These are phyloP conservation scores for Serendipita sp. DNA, from an alignment of 768 basidiomycete genomes.

Conservation along the genomic window DNA sequence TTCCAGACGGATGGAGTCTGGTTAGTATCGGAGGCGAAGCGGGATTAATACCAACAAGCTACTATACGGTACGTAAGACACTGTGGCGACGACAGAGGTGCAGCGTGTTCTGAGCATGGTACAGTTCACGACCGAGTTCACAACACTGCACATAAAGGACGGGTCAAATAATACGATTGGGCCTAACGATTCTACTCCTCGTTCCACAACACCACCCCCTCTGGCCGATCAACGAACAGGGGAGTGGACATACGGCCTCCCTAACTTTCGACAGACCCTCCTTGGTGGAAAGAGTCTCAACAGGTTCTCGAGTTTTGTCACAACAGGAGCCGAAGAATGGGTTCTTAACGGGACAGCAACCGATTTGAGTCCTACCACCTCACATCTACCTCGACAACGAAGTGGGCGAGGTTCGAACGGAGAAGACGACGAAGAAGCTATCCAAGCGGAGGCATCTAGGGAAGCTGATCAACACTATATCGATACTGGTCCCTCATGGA, in stretches of 20 bases:
- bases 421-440: conserved; percentile 6
- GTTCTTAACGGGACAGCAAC: conserved; percentile 48
- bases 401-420: conserved; percentile 15
- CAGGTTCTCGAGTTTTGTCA: conserved; percentile 76
- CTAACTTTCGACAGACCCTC: conserved; percentile 27
- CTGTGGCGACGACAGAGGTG: no score
- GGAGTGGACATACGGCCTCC: conserved; percentile 43
- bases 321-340: conserved; percentile 72
- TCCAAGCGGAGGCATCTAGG: conserved; percentile 17
- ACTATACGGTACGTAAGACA: conserved; percentile 48
- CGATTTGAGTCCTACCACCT: conserved; percentile 17
- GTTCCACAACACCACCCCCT: conserved; percentile 20
- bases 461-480: conserved; percentile 60
- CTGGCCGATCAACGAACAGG: conserved; percentile 54
- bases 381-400: conserved; percentile 15
- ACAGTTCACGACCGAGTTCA: conserved; percentile 55
- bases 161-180: background rate
- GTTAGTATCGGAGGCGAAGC: conserved; percentile 40
- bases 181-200: background rate
- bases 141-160: conserved; percentile 23
- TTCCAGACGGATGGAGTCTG: conserved; percentile 71
- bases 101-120: background rate
- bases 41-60: conserved; percentile 51
- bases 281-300: conserved; percentile 67
- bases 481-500: conserved; percentile 58